Conservation (phyloP, 169 alveolate genomes). For the Cytauxzoon felis region DNA sequence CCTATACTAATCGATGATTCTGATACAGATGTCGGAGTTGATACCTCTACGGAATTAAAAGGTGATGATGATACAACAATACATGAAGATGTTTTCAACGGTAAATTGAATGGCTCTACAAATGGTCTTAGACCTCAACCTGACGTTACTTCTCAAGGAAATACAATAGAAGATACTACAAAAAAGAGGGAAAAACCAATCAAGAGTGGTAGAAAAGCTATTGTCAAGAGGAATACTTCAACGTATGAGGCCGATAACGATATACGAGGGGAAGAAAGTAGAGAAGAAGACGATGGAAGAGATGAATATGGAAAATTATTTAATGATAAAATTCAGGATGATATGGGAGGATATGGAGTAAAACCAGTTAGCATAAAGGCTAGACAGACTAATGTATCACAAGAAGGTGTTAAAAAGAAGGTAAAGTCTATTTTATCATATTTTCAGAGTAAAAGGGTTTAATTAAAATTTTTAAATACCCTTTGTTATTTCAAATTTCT, state of each 20-base stretch:
- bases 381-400: too few relatives aligned
- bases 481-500: too few relatives aligned
- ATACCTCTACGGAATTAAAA: background rate
- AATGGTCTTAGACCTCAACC: background rate
- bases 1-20: background rate
- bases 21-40: background rate
- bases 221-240: background rate
- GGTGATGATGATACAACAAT: background rate
- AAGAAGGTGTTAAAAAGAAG: too few relatives aligned
- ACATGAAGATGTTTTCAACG: background rate
- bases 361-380: background rate
- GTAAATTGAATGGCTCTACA: background rate
- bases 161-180: background rate
- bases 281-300: too few relatives aligned
- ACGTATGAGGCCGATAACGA: background rate
- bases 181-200: background rate
- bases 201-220: too few relatives aligned
- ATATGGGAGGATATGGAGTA: background rate
- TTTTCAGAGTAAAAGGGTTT: too few relatives aligned
- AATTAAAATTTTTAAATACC: too few relatives aligned
- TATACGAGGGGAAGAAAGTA: background rate
- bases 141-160: background rate
- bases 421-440: background rate
- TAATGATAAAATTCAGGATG: background rate
- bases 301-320: background rate